Evolutionary conservation across 805 yeast genomes (phyloP).

Genomic region (Starmerella apis): DNA sequence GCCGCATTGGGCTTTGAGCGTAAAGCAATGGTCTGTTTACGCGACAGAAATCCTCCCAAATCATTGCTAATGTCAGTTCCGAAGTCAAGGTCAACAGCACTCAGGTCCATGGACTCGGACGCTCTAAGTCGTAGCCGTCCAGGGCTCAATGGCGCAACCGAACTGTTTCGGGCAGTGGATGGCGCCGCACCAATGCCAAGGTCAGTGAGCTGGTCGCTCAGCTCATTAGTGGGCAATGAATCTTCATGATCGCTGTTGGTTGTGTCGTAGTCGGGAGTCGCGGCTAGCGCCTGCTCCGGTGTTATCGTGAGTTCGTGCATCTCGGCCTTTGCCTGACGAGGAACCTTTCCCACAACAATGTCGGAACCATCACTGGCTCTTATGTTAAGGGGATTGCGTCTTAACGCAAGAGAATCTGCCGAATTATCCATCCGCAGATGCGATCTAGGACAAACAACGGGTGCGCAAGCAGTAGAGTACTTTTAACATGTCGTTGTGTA

Average conservation of each 20-base stretch:
- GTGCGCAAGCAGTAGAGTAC: background rate
- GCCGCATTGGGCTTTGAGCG: slow-evolving; percentile 15
- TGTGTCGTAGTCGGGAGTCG: slow-evolving; percentile 10
- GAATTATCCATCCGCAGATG: slow-evolving; percentile 9
- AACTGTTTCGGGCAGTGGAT: background rate
- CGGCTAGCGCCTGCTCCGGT: slow-evolving; percentile 6
- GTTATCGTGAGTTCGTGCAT: background rate
- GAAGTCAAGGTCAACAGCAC: slow-evolving; percentile 9
- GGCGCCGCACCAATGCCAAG: slow-evolving; percentile 8
- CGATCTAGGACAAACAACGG: background rate
- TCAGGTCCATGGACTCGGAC: slow-evolving; percentile 2
- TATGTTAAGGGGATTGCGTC: slow-evolving; percentile 32
- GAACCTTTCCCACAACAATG: slow-evolving; percentile 21
- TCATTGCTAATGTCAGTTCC: slow-evolving; percentile 15
- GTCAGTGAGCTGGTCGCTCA: slow-evolving; percentile 9
- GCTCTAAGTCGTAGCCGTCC: background rate
- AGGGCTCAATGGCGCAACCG: slow-evolving; percentile 5
- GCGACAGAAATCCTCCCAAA: slow-evolving; percentile 15
- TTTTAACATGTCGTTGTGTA: background rate
- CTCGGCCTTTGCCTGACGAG: slow-evolving; percentile 10
- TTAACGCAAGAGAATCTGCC: slow-evolving; percentile 20
- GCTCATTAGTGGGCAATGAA: slow-evolving; percentile 13
- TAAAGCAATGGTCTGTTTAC: slow-evolving; percentile 20
- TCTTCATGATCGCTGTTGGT: background rate
- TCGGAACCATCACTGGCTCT: slow-evolving; percentile 31